Evolutionary conservation across 2,329 filamentous ascomycete species (phyloP), one percentile per base, ranked within the genome.

Genomic region (Emergomyces africanus): DNA sequence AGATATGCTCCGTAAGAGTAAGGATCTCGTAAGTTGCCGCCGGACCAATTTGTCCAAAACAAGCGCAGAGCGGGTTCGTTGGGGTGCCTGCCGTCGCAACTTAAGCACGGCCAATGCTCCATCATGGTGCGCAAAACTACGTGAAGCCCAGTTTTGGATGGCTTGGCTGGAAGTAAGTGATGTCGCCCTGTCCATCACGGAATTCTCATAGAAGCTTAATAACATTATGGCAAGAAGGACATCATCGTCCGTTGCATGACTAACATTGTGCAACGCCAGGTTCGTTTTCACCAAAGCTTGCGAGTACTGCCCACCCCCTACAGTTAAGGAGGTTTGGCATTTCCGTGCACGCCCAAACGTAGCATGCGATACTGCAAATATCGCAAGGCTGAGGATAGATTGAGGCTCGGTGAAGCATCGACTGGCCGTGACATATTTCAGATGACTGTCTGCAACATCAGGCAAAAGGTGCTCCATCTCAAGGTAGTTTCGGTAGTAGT

Each of bases 151-250:
- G 6, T 14, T 6, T 23, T 25, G 53, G 35, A 55, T 39, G 25
- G n/a, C 20, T n/a, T n/a, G 39, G n/a, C 23, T 44, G 15, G 53
- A n/a, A 28, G 15, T 9, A 1, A 23, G 25, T 39, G 39, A n/a
- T 44, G 37, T 20, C 6, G 15, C 3, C 25, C 5, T 42, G 39
- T 33, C 39, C 37, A 30, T 44, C 25, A 44, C 53, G 15, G 53
- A 30, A 20, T 55, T 55, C 39, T 55, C 53, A 44, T 55, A 55
- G 8, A 55, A 55, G 39, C 53, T 44, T 20, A 55, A 55, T 18
- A 55, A 14, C 53, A 55, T 55, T 42, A 42, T 30, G 10, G 53
- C 37, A 33, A 44, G 53, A 6, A 55, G 53, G 8, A 44, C 37
- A 23, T 33, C 53, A 23, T 55, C 39, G 20, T 44, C 53, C 6